Evolutionary conservation across 164 flowering plant genomes (phyloP), one percentile per base, ranked within the genome.

Genomic region (Cinnamomum micranthum): DNA sequence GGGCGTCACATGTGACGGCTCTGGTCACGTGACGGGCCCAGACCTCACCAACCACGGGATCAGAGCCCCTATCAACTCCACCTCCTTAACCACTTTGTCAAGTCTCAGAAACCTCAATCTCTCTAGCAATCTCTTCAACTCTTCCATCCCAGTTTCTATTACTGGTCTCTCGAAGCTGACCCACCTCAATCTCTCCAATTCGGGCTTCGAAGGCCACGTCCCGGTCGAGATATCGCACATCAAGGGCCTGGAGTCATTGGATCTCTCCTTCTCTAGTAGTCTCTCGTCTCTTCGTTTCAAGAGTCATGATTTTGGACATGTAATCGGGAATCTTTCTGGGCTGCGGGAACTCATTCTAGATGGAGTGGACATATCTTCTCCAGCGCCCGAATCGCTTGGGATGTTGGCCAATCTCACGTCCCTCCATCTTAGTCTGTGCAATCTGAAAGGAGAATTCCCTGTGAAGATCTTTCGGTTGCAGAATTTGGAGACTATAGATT

Each of bases 141-240:
- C 41, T 58, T 28, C 12, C 25, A 81, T 88, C 50, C 93, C 91
- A 6, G 41, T 81, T 31, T 74, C 76, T 52, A 63, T 90, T n/a
- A 76, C 3, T 17, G 74, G 55, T 19, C 84, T 90, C 6, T 23
- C 73, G 0, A 74, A 77, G 50, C 72, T 88, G 80, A 76, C 27
- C 17, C 58, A 76, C 72, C 86, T 89, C 74, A 85, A 89, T 68
- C 67, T 89, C 51, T 87, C 88, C 20, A 73, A 80, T 23, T 72
- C 90, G 10, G 79, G 80, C 55, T 87, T 88, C 35, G 20, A 4
- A 0, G 89, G 89, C 25, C 86, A 87, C 23, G 75, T 80, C 28
- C 91, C 88, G 0, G 27, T 71, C 14, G 83, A 71, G 58, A 72
- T 88, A 2, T 80, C 87, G 1, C 69, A 28, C 1, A 28, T 86